Evolutionary conservation across 2,329 filamentous ascomycete species (phyloP).

Genomic region (Xylariaceae sp.): DNA sequence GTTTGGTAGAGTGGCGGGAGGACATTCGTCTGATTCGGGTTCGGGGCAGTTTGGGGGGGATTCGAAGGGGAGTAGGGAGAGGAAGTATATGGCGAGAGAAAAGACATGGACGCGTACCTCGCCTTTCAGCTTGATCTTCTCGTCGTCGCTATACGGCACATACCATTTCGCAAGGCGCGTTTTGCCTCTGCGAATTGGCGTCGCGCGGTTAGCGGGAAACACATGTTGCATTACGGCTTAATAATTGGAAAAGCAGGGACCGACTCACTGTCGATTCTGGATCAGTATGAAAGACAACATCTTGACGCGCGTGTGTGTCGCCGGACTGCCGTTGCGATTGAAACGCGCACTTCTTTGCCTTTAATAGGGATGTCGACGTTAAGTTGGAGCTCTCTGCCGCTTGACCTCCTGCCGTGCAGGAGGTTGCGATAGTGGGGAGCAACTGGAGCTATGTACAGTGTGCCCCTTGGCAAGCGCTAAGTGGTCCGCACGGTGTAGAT

Average conservation of each 20-base stretch:
- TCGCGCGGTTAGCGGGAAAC: not conserved
- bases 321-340: slow-evolving; percentile 9
- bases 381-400: slow-evolving; percentile 16
- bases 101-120: slow-evolving; percentile 60
- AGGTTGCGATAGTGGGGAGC: too few relatives aligned
- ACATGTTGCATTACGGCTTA: not conserved
- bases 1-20: too few relatives aligned
- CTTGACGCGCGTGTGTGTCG: slow-evolving; percentile 22
- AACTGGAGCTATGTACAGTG: not conserved
- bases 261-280: slow-evolving; percentile 46
- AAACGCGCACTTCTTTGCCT: not conserved
- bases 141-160: slow-evolving; percentile 95
- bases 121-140: slow-evolving; percentile 98
- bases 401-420: too few relatives aligned
- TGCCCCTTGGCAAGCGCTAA: not conserved
- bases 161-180: slow-evolving; percentile 99
- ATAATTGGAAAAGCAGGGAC: not conserved
- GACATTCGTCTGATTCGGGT: too few relatives aligned
- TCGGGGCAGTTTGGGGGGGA: too few relatives aligned
- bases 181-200: slow-evolving; percentile 71
- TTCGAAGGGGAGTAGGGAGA: too few relatives aligned
- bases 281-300: slow-evolving; percentile 48
- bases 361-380: slow-evolving; percentile 3
- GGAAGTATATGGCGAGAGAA: slow-evolving; percentile 2
- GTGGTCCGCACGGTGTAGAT: not conserved